These are phyloP conservation scores for Magnaporthales sp. DNA, from an alignment of 2,329 filamentous ascomycete species.

Conservation along the genomic window DNA sequence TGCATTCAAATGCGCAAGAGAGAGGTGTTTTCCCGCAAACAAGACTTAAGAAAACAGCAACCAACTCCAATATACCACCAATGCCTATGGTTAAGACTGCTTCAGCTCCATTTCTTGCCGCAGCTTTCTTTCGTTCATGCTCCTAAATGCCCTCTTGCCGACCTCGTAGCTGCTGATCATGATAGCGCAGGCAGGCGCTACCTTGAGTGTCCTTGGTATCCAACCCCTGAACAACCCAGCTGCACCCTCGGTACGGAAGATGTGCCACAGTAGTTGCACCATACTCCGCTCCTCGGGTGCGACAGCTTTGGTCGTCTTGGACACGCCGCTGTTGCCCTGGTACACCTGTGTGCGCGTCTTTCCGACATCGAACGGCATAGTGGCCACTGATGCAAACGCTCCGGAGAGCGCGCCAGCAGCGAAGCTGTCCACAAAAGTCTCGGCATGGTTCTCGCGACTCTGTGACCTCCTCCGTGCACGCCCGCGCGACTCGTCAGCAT, in stretches of 20 bases:
- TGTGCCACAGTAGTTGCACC: slow-evolving; percentile 78
- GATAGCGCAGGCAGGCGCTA: slow-evolving; percentile 93
- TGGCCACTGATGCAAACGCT: slow-evolving; percentile 76
- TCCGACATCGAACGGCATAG: slow-evolving; percentile 93
- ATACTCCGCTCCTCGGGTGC: slow-evolving; percentile 71
- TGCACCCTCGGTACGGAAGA: slow-evolving; percentile 76
- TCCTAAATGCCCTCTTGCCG: slow-evolving; percentile 78
- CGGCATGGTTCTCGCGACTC: slow-evolving; percentile 59
- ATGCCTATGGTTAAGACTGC: neutral
- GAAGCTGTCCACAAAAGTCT: slow-evolving; percentile 84
- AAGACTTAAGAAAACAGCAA: neutral
- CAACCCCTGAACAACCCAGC: slow-evolving; percentile 82
- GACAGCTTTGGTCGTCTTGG: slow-evolving; percentile 22
- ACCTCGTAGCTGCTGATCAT: slow-evolving; percentile 99
- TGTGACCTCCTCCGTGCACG: slow-evolving; percentile 46
- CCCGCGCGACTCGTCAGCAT: slow-evolving; percentile 26
- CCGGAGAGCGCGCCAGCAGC: slow-evolving; percentile 77
- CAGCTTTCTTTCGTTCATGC: slow-evolving; percentile 52
- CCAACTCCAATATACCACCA: neutral
- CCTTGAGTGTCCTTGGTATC: slow-evolving; percentile 85
- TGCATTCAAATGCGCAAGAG: neutral
- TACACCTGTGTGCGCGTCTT: slow-evolving; percentile 91
- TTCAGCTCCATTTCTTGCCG: slow-evolving; percentile 13
- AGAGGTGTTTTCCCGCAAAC: neutral
- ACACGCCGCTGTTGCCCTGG: slow-evolving; percentile 39